Percentiles rank a stretch among this genome's conserved stretches.
Evolutionary conservation across 148 eudicot genomes (phyloP).

Genomic region (Limonium bicolor): DNA sequence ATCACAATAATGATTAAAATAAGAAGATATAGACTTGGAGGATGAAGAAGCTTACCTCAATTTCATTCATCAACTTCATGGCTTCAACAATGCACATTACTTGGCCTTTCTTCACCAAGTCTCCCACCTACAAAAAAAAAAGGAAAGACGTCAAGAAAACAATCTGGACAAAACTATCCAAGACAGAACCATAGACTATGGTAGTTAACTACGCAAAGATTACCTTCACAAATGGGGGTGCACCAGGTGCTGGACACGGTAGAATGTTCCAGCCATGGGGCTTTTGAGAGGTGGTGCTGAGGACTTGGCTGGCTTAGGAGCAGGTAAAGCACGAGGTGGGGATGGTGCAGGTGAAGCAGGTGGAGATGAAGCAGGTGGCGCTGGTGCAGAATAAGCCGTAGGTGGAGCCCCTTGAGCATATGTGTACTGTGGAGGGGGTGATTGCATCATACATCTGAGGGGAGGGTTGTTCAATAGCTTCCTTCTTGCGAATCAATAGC

Average conservation of each 20-base stretch:
- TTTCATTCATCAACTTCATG: conserved; percentile 89
- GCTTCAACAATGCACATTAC: conserved; percentile 74
- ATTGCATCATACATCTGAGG: conserved; percentile 32
- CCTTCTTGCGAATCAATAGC: conserved; percentile 56
- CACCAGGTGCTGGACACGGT: conserved; percentile 72
- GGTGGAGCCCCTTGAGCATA: conserved; percentile 15
- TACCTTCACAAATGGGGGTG: conserved; percentile 77
- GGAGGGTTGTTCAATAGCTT: conserved; percentile 45
- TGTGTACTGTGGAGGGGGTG: conserved; percentile 26
- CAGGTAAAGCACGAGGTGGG: conserved; percentile 23
- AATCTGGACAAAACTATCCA: no score
- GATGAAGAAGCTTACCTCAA: conserved; percentile 41
- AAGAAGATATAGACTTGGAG: background rate
- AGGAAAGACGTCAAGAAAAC: background rate
- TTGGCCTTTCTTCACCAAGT: conserved; percentile 73
- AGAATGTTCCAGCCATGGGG: conserved; percentile 84
- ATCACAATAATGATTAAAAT: background rate
- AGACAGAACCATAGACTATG: background rate
- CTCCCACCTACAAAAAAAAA: conserved; percentile 43
- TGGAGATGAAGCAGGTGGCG: conserved; percentile 13
- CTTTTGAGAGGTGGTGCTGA: conserved; percentile 55
- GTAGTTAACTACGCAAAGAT: conserved; percentile 1
- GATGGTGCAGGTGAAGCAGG: conserved; percentile 21
- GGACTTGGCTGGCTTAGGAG: conserved; percentile 32
- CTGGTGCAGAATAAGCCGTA: conserved; percentile 16